Evolutionary conservation across 2,329 filamentous ascomycete genomes (phyloP).

Genomic region (Dothideomycetes sp.): DNA sequence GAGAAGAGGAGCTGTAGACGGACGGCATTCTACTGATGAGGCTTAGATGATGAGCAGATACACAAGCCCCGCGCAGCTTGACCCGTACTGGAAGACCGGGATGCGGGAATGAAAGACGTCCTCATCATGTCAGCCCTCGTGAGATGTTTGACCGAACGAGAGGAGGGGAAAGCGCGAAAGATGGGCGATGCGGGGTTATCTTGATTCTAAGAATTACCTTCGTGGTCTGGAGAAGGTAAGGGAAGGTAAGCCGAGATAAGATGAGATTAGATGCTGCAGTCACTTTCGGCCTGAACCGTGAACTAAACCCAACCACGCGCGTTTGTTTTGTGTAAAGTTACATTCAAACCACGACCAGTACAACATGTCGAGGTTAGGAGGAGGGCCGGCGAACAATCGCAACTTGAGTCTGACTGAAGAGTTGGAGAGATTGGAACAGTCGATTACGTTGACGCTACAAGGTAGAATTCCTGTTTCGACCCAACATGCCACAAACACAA

Average conservation of each 20-base stretch:
- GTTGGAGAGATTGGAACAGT: conserved; percentile 90
- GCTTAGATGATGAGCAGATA: neutral
- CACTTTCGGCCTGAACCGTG: too few relatives aligned
- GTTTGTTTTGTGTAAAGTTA: neutral
- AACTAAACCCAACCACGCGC: too few relatives aligned
- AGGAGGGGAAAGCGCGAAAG: neutral
- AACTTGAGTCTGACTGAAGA: conserved; percentile 82
- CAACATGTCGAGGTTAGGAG: conserved; percentile 41
- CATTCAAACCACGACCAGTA: neutral
- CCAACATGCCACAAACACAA: neutral
- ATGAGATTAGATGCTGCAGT: neutral
- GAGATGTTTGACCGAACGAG: conserved; percentile 7
- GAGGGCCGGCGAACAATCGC: conserved; percentile 32
- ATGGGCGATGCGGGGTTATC: neutral
- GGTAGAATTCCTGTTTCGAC: conserved; percentile 39
- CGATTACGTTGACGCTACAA: conserved; percentile 91
- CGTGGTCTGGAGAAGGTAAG: neutral
- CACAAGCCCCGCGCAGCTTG: conserved; percentile 12
- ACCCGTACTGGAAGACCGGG: neutral
- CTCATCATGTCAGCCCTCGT: neutral
- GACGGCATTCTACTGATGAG: neutral
- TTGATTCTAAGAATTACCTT: too few relatives aligned
- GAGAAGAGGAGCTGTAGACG: neutral
- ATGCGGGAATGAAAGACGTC: neutral
- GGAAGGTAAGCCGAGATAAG: conserved; percentile 1